A percentile compares a stretch with the other conserved stretches of the same genome.
These are phyloP conservation scores for Knufia fluminis DNA, from an alignment of 2,329 filamentous ascomycete species.

Conservation along the genomic window DNA sequence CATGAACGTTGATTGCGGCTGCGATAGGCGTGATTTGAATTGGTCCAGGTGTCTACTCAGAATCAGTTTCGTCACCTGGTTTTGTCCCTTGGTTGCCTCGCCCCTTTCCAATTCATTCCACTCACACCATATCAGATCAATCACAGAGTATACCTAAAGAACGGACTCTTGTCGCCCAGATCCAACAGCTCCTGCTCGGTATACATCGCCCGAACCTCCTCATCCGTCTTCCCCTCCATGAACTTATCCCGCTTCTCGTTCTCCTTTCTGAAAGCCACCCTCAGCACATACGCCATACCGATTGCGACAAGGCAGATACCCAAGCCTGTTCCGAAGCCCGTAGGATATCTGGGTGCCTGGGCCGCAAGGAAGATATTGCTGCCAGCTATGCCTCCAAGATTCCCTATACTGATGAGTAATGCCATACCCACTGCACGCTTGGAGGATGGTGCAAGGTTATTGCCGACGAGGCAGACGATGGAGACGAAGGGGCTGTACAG, in stretches of 20 bases:
- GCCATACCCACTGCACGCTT: constrained; percentile 61
- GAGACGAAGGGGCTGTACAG: constrained; percentile 52
- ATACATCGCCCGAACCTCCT: constrained; percentile 20
- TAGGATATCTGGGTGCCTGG: constrained; percentile 29
- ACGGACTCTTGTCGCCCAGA: constrained; percentile 27
- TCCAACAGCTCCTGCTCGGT: constrained; percentile 23
- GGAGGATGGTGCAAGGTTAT: constrained; percentile 62
- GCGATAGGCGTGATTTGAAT: too few species aligned
- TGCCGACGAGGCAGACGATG: constrained; percentile 60
- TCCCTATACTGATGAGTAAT: constrained; percentile 54
- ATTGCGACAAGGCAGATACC: constrained; percentile 26
- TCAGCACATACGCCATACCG: constrained; percentile 26
- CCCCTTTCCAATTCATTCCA: too few species aligned
- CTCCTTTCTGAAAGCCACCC: constrained; percentile 22
- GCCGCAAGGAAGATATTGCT: constrained; percentile 32
- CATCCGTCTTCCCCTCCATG: constrained; percentile 17
- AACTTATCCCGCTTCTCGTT: constrained; percentile 25
- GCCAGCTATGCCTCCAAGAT: constrained; percentile 44
- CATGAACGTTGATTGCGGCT: too few species aligned
- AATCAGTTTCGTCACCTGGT: too few species aligned
- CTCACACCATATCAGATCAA: too few species aligned
- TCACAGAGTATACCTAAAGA: constrained; percentile 28
- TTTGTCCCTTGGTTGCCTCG: too few species aligned
- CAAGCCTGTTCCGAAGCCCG: constrained; percentile 31
- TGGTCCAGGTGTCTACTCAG: too few species aligned